Evolutionary conservation across 169 alveolate genomes (phyloP).

Genomic region (Eimeria praecox): DNA sequence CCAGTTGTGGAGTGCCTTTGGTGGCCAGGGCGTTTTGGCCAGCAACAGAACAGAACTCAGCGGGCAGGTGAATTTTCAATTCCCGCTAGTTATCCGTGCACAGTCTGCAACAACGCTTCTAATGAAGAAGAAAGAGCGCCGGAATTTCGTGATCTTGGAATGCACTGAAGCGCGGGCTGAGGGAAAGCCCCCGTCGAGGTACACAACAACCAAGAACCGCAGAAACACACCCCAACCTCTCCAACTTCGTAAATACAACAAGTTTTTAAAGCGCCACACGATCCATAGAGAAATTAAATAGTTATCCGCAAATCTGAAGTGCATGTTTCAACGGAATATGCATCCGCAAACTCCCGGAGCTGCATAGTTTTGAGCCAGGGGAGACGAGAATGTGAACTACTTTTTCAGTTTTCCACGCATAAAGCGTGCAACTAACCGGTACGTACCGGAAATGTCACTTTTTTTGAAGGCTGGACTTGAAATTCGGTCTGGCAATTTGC

Average conservation of each 20-base stretch:
- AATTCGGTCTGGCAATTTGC: background rate
- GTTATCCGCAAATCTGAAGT: background rate
- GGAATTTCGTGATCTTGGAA: constrained; percentile 78
- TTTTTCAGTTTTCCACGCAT: constrained; percentile 15
- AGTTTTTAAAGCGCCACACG: constrained; percentile 76
- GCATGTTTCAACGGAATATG: background rate
- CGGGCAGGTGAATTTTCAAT: background rate
- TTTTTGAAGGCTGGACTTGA: background rate
- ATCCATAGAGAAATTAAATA: constrained; percentile 80
- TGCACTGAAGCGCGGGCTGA: constrained; percentile 85
- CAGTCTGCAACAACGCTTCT: constrained; percentile 15
- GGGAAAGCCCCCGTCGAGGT: constrained; percentile 83
- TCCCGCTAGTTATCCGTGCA: background rate
- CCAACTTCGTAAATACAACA: constrained; percentile 81
- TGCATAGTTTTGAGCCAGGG: background rate
- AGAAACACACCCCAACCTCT: constrained; percentile 81
- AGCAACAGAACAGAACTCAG: background rate
- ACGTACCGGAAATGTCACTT: background rate
- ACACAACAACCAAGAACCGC: constrained; percentile 82
- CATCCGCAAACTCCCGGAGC: background rate
- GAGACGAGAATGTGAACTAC: background rate
- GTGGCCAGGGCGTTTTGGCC: background rate
- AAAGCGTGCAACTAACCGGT: background rate
- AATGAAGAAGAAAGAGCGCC: constrained; percentile 81
- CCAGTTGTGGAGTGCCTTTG: background rate